phyloP scores from a whole-genome alignment of 768 basidiomycete genomes.

The Arthromyces matolae region DNA sequence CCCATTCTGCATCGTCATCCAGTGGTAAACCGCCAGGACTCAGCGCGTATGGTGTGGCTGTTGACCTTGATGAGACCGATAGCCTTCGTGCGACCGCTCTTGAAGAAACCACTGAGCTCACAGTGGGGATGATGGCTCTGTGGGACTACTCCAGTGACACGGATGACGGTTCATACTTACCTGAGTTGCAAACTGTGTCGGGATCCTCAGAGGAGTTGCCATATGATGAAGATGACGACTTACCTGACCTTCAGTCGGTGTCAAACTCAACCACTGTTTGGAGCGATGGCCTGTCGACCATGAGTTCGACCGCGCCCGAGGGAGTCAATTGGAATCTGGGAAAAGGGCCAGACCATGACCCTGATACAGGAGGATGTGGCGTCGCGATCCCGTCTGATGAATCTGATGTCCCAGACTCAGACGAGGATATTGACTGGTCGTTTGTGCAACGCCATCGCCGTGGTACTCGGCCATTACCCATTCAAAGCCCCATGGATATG shows the following conservation, averaged over 20 bases:
- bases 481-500: too few relatives aligned
- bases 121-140: not conserved
- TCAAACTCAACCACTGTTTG: not conserved
- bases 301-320: too few relatives aligned
- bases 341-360: too few relatives aligned
- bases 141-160: not conserved
- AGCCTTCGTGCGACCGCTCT: not conserved
- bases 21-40: slow-evolving; percentile 23
- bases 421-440: too few relatives aligned
- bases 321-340: too few relatives aligned
- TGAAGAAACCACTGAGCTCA: not conserved
- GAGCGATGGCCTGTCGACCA: not conserved
- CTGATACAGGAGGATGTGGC: too few relatives aligned
- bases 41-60: slow-evolving; percentile 14
- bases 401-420: too few relatives aligned
- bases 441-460: too few relatives aligned
- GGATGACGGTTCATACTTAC: too few relatives aligned
- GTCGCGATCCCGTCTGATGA: too few relatives aligned
- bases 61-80: not conserved
- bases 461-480: too few relatives aligned
- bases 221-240: not conserved
- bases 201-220: not conserved
- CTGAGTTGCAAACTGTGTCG: not conserved
- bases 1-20: slow-evolving; percentile 3
- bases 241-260: not conserved